Percentiles rank a stretch among this genome's conserved stretches.
phyloP scores from a whole-genome alignment of 306 rosid genomes.

The Gleditsia sinensis region DNA sequence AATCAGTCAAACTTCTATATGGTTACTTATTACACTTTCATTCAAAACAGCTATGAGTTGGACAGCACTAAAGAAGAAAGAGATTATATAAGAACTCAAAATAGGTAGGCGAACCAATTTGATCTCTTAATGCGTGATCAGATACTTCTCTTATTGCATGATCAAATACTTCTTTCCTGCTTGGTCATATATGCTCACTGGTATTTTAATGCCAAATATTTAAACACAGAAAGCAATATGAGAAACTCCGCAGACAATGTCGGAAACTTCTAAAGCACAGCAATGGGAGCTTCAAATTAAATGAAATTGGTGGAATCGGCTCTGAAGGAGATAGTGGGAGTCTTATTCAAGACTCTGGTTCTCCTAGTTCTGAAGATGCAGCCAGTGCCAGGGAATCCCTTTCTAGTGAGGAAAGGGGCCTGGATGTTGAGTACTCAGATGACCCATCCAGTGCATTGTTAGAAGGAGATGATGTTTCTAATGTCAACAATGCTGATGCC shows the following conservation, averaged over 20 bases:
- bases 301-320: constrained; percentile 57
- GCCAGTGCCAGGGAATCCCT: constrained; percentile 92
- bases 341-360: constrained; percentile 61
- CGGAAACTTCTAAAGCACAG: constrained; percentile 60
- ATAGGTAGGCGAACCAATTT: constrained; percentile 58
- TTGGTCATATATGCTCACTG: no score
- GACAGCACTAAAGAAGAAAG: constrained; percentile 87
- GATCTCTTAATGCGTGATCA: constrained; percentile 3
- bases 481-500: constrained; percentile 59
- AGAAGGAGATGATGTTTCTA: constrained; percentile 68
- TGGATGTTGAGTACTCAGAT: constrained; percentile 61
- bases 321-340: constrained; percentile 58
- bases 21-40: constrained; percentile 38
- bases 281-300: constrained; percentile 56
- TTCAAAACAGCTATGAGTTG: constrained; percentile 78
- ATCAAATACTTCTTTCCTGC: neutral
- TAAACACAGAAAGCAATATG: constrained; percentile 83
- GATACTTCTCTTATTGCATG: neutral
- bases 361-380: constrained; percentile 92
- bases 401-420: constrained; percentile 81
- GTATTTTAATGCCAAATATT: constrained; percentile 19
- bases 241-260: constrained; percentile 81
- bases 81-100: constrained; percentile 60
- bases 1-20: constrained; percentile 11
- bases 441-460: constrained; percentile 67